A percentile compares a stretch with the other conserved stretches of the same genome.
These are phyloP conservation scores for Luffa aegyptiaca DNA, from an alignment of 306 rosid genomes.

Conservation along the genomic window DNA sequence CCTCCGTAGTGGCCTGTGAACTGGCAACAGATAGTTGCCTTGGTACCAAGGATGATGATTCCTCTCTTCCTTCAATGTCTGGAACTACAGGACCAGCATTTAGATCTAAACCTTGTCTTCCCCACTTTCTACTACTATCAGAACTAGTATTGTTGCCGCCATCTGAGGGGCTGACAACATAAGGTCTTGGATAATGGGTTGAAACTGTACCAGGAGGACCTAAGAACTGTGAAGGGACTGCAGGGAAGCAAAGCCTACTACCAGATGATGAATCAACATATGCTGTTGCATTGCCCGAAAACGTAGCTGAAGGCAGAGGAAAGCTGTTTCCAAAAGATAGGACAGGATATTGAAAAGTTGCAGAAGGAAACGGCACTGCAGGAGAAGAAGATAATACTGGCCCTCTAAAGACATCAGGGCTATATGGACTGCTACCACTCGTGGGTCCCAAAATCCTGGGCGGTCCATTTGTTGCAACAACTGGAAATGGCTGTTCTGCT, in stretches of 20 bases:
- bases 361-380: slow-evolving; percentile 43
- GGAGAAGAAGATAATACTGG: slow-evolving; percentile 56
- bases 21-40: slow-evolving; percentile 54
- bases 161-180: slow-evolving; percentile 36
- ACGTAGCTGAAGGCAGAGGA: slow-evolving; percentile 42
- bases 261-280: slow-evolving; percentile 51
- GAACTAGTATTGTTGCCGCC: slow-evolving; percentile 36
- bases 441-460: slow-evolving; percentile 46
- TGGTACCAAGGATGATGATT: slow-evolving; percentile 18
- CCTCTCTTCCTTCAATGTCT: slow-evolving; percentile 59
- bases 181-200: slow-evolving; percentile 51
- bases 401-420: slow-evolving; percentile 42
- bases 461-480: slow-evolving; percentile 45
- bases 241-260: slow-evolving; percentile 48
- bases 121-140: slow-evolving; percentile 48
- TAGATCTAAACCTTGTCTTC: slow-evolving; percentile 61
- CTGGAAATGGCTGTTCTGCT: slow-evolving; percentile 47
- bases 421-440: slow-evolving; percentile 34
- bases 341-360: slow-evolving; percentile 42
- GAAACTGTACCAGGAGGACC: slow-evolving; percentile 48
- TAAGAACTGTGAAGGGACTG: slow-evolving; percentile 40
- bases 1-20: slow-evolving; percentile 44
- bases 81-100: slow-evolving; percentile 66
- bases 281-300: slow-evolving; percentile 37
- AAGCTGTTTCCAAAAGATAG: slow-evolving; percentile 52